Conservation (phyloP, 225 moss, liverwort and hornwort genomes). For the Straminergon stramineum region DNA sequence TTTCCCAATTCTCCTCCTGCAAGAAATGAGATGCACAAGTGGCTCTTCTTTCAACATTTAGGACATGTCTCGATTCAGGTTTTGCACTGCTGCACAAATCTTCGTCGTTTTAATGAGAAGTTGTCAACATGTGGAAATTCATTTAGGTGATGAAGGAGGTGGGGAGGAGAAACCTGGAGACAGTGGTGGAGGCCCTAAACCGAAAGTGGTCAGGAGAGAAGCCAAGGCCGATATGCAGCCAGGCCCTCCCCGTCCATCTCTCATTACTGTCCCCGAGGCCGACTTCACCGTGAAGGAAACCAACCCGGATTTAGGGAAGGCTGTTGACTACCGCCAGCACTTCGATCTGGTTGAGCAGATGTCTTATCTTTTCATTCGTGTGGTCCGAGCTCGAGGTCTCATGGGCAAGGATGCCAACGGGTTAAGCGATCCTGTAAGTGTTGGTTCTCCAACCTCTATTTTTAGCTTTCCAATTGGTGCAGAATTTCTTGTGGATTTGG, state of each 20-base stretch:
- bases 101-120: neutral
- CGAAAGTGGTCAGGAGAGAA: conserved; percentile 17
- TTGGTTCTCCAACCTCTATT: neutral
- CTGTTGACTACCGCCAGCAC: conserved; percentile 80
- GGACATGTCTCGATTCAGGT: neutral
- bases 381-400: conserved; percentile 66
- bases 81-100: no score
- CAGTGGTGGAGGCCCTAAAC: neutral
- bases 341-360: conserved; percentile 89
- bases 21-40: neutral
- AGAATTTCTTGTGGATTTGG: neutral
- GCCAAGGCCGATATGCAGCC: conserved; percentile 28
- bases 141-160: neutral
- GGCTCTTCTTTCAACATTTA: neutral
- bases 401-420: conserved; percentile 77
- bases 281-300: conserved; percentile 82
- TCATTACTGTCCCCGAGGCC: conserved; percentile 49
- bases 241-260: conserved; percentile 25
- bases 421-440: conserved; percentile 77
- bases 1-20: neutral
- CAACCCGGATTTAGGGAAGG: conserved; percentile 60
- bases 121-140: no score
- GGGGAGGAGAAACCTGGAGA: neutral
- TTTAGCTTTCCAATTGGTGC: no score
- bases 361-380: conserved; percentile 68